Evolutionary conservation across 1,284 basidiomycete genomes (phyloP).

Genomic region (Hymenochaete sp.): DNA sequence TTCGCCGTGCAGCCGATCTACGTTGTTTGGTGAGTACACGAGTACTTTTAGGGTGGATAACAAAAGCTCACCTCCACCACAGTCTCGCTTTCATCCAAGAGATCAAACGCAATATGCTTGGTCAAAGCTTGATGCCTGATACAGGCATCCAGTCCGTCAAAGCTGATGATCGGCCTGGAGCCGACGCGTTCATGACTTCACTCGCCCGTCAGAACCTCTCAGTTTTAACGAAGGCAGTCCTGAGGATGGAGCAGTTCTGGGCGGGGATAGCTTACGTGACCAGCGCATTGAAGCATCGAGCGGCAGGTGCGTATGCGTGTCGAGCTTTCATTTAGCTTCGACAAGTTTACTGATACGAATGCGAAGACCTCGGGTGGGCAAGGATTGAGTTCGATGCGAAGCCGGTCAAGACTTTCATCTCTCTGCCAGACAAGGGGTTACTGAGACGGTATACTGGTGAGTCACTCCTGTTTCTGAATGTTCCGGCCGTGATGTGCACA

Average conservation of each 20-base stretch:
- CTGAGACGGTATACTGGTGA: conserved; percentile 28
- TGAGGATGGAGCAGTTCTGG: conserved; percentile 32
- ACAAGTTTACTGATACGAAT: neutral
- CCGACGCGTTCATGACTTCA: conserved; percentile 29
- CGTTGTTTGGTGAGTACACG: conserved; percentile 24
- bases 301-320: conserved; percentile 22
- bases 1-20: conserved; percentile 28
- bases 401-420: conserved; percentile 30
- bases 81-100: conserved; percentile 33
- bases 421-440: conserved; percentile 31
- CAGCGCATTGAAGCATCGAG: conserved; percentile 23
- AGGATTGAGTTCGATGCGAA: conserved; percentile 12
- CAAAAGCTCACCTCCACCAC: too few species aligned
- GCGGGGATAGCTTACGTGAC: conserved; percentile 29
- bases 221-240: conserved; percentile 27
- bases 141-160: neutral
- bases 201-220: conserved; percentile 29
- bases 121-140: neutral
- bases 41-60: too few species aligned
- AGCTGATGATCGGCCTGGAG: conserved; percentile 17
- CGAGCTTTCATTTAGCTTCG: conserved; percentile 15
- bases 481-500: conserved; percentile 18
- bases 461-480: neutral
- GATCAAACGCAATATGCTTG: conserved; percentile 25
- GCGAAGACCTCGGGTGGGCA: conserved; percentile 5